phyloP scores from a whole-genome alignment of 345 rosid genomes.

The Pugionium dolabratum region DNA sequence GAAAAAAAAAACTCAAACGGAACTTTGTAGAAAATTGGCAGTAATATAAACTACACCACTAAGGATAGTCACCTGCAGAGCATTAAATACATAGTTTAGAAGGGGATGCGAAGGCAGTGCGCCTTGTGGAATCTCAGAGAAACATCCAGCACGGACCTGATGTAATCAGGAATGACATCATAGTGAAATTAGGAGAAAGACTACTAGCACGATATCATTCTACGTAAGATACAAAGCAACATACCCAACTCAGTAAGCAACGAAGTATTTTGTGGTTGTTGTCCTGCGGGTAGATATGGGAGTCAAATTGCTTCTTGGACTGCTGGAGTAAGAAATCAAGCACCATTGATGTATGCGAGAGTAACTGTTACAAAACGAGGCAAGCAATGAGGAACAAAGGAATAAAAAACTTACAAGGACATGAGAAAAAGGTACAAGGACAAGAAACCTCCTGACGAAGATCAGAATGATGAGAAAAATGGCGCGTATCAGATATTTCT shows the following conservation, averaged over 20 bases:
- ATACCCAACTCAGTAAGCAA: constrained; percentile 97
- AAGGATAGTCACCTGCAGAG: constrained; percentile 74
- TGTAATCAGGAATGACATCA: constrained; percentile 26
- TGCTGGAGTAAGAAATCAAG: constrained; percentile 86
- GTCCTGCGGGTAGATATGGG: constrained; percentile 47
- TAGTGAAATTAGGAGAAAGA: neutral
- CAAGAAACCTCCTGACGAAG: constrained; percentile 39
- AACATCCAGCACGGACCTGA: constrained; percentile 95
- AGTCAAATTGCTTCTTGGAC: constrained; percentile 61
- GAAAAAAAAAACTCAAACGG: constrained; percentile 1
- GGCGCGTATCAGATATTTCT: constrained; percentile 73
- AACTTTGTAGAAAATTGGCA: constrained; percentile 3
- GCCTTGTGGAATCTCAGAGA: constrained; percentile 78
- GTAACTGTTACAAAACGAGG: constrained; percentile 54
- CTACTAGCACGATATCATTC: neutral
- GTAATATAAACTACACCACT: constrained; percentile 3
- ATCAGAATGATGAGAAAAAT: constrained; percentile 59
- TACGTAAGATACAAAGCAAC: constrained; percentile 33
- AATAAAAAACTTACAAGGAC: neutral
- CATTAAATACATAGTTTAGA: constrained; percentile 72
- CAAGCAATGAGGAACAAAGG: constrained; percentile 39
- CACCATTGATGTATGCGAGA: constrained; percentile 73
- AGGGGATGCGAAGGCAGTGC: constrained; percentile 81
- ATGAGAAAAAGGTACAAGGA: constrained; percentile 23
- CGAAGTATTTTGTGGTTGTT: constrained; percentile 75